phyloP scores from a whole-genome alignment of 202 grass and related monocot species.

The Bolboschoenoplectus hybrid region DNA sequence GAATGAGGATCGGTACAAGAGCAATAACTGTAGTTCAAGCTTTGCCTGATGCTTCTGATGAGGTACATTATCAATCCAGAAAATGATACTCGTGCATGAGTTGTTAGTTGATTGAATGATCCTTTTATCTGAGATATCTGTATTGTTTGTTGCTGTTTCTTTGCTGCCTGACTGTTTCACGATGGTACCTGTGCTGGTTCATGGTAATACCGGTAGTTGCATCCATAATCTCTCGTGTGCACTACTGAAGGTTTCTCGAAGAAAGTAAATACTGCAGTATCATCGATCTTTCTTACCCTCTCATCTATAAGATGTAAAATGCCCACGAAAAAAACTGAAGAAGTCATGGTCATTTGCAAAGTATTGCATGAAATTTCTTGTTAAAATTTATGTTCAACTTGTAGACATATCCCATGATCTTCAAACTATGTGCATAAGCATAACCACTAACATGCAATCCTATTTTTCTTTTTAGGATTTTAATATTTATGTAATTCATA shows the following conservation, averaged over 20 bases:
- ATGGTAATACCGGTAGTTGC: not conserved
- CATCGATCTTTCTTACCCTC: not conserved
- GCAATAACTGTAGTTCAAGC: slow-evolving; percentile 68
- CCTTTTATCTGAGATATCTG: not conserved
- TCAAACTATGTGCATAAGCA: slow-evolving; percentile 16
- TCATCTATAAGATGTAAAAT: slow-evolving; percentile 2
- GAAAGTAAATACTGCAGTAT: slow-evolving; percentile 12
- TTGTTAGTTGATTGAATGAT: slow-evolving; percentile 21
- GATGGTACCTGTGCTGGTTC: not conserved
- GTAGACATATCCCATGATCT: slow-evolving; percentile 12
- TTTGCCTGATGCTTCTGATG: slow-evolving; percentile 50
- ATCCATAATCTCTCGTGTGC: not conserved
- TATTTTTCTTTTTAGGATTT: not conserved
- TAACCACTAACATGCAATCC: not conserved
- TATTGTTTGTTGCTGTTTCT: not conserved
- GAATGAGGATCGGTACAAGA: slow-evolving; percentile 82
- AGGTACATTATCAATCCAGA: slow-evolving; percentile 50
- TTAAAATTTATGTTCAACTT: not conserved
- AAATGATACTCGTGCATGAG: slow-evolving; percentile 11
- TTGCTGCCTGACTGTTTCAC: not conserved
- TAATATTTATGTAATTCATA: not conserved
- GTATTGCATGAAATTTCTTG: slow-evolving; percentile 20
- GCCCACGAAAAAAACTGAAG: not conserved
- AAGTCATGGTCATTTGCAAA: slow-evolving; percentile 15
- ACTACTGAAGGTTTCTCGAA: not conserved